phyloP scores from a whole-genome alignment of 2,329 filamentous ascomycete genomes.

The Verticillium longisporum region DNA sequence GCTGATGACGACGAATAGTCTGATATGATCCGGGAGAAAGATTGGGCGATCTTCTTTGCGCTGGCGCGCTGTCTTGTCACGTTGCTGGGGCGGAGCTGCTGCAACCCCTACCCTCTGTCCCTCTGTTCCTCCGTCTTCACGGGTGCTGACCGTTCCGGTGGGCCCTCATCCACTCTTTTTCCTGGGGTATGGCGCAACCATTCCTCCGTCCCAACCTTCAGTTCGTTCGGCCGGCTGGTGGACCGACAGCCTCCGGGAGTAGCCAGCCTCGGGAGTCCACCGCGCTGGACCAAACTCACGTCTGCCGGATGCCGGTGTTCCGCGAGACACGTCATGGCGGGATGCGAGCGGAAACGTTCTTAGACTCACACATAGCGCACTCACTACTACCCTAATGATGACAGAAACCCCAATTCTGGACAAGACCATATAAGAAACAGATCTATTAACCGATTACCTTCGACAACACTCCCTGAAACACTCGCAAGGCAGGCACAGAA shows the following conservation, averaged over 20 bases:
- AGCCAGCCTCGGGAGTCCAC: background rate
- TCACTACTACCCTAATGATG: too few species aligned
- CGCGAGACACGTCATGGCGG: background rate
- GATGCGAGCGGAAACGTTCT: too few species aligned
- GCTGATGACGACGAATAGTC: too few species aligned
- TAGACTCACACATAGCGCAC: too few species aligned
- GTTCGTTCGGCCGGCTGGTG: background rate
- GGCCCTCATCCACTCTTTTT: background rate
- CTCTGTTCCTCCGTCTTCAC: background rate
- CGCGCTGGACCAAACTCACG: background rate
- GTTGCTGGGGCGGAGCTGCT: too few species aligned
- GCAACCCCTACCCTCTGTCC: too few species aligned
- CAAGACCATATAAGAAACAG: background rate
- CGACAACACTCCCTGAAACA: background rate
- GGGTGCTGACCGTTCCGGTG: background rate
- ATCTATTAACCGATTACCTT: background rate
- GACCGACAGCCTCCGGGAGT: too few species aligned
- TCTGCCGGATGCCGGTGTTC: background rate
- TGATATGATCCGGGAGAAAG: too few species aligned
- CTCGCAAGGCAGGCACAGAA: background rate
- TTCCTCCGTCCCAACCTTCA: background rate
- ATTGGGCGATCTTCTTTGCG: too few species aligned
- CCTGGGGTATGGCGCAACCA: conserved; percentile 1
- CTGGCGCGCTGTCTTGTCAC: too few species aligned
- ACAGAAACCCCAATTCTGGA: background rate